A percentile compares a stretch with the other conserved stretches of the same genome.
Conservation (phyloP, 805 yeast species). For the Kodamaea sagamina region DNA sequence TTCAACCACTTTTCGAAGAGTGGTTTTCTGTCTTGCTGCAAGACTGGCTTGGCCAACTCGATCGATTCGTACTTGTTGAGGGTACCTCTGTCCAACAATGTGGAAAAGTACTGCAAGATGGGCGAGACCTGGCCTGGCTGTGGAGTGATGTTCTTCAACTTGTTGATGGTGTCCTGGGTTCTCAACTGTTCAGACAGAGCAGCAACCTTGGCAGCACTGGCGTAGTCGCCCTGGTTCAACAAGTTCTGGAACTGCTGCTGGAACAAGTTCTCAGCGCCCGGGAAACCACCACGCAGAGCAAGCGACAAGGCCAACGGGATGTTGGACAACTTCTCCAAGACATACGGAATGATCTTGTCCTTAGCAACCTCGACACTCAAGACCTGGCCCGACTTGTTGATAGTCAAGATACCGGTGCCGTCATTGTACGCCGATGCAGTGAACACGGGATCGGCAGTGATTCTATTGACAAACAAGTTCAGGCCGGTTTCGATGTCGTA, state of each 20-base stretch:
- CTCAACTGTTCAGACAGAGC: conserved; percentile 92
- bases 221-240: conserved; percentile 81
- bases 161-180: conserved; percentile 91
- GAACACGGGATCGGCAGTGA: conserved; percentile 93
- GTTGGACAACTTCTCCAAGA: conserved; percentile 81
- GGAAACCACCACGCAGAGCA: conserved; percentile 93
- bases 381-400: conserved; percentile 94
- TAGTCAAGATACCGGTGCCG: conserved; percentile 83
- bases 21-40: conserved; percentile 92
- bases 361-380: conserved; percentile 87
- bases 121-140: conserved; percentile 96
- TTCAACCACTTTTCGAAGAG: conserved; percentile 94
- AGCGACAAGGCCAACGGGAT: conserved; percentile 82
- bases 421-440: conserved; percentile 76
- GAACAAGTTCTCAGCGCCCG: conserved; percentile 94
- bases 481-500: conserved; percentile 93
- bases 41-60: conserved; percentile 92
- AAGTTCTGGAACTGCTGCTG: conserved; percentile 87
- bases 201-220: conserved; percentile 93
- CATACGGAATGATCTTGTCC: conserved; percentile 84
- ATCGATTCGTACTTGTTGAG: conserved; percentile 92
- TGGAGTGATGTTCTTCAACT: conserved; percentile 85
- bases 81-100: conserved; percentile 87
- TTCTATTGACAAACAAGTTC: conserved; percentile 92
- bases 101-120: conserved; percentile 86